Conservation (phyloP, 1,284 basidiomycete genomes). For the Taiwanofungus camphoratus region DNA sequence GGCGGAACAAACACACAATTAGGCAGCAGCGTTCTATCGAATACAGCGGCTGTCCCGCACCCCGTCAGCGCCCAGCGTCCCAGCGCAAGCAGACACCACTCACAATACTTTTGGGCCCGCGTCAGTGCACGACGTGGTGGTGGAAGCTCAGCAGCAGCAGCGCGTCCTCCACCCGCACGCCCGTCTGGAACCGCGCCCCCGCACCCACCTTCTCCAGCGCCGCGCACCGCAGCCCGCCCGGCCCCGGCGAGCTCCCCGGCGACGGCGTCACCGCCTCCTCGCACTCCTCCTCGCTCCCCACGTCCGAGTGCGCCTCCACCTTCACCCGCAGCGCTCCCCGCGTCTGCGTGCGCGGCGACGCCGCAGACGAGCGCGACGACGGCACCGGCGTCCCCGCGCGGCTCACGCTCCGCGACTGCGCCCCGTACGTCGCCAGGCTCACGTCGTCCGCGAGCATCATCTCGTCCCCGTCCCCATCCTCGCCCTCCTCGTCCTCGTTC, state of each 20-base stretch:
- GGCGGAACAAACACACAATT: too few relatives aligned
- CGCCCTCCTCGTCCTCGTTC: slow-evolving; percentile 27
- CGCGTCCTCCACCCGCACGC: slow-evolving; percentile 58
- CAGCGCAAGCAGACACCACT: too few relatives aligned
- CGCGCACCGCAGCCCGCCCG: slow-evolving; percentile 17
- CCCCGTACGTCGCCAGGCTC: slow-evolving; percentile 19
- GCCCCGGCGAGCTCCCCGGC: slow-evolving; percentile 49
- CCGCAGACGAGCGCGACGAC: slow-evolving; percentile 8
- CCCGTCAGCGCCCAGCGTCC: too few relatives aligned
- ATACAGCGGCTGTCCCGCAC: too few relatives aligned
- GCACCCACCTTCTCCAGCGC: slow-evolving; percentile 23
- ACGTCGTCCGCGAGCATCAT: slow-evolving; percentile 21
- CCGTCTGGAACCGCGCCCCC: slow-evolving; percentile 25
- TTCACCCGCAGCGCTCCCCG: slow-evolving; percentile 40
- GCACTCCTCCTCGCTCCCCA: slow-evolving; percentile 55
- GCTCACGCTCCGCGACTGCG: slow-evolving; percentile 20
- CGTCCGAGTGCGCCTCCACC: slow-evolving; percentile 36
- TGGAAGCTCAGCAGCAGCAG: slow-evolving; percentile 65
- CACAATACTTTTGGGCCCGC: slow-evolving; percentile 11
- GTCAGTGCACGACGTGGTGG: slow-evolving; percentile 52
- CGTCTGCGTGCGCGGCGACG: slow-evolving; percentile 38
- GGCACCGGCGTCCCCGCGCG: slow-evolving; percentile 21
- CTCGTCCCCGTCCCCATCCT: too few relatives aligned
- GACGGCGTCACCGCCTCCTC: slow-evolving; percentile 70
- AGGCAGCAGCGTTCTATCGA: too few relatives aligned